A percentile compares a stretch with the other conserved stretches of the same genome.
Evolutionary conservation across 306 rosid species (phyloP).

Genomic region (Prunus fruticosa): DNA sequence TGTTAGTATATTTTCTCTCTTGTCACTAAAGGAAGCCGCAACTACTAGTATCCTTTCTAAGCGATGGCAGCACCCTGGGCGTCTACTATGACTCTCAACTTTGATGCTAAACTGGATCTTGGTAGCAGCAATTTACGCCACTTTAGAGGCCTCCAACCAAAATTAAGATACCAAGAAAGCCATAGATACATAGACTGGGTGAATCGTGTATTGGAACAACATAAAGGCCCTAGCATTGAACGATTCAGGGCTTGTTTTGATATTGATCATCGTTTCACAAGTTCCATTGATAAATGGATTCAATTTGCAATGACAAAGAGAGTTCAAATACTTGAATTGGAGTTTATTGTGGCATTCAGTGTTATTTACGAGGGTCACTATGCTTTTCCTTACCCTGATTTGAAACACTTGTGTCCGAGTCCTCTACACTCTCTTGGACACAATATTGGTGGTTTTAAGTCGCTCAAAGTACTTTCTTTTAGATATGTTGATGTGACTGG

Average conservation of each 20-base stretch:
- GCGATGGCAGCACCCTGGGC: neutral
- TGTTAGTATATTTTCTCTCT: neutral
- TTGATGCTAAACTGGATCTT: neutral
- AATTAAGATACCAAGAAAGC: no score
- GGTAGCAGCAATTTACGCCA: no score
- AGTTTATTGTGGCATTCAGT: neutral
- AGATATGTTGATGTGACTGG: neutral
- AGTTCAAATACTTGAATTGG: neutral
- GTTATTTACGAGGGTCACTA: no score
- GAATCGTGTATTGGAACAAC: neutral
- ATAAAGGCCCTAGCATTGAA: neutral
- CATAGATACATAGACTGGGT: neutral
- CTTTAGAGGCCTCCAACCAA: no score
- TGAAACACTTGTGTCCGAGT: no score
- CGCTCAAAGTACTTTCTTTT: neutral
- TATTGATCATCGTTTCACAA: neutral
- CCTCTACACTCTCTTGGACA: no score
- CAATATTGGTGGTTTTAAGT: neutral
- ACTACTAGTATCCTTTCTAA: neutral
- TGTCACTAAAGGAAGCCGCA: neutral
- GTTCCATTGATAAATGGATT: neutral
- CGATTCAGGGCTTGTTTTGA: neutral
- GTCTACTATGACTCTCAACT: neutral
- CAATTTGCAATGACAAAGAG: neutral
- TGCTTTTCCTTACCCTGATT: no score